Percentiles rank a stretch among this genome's conserved stretches.
Conservation (phyloP, 139 green algal species). For the Coelastrella sp. region DNA sequence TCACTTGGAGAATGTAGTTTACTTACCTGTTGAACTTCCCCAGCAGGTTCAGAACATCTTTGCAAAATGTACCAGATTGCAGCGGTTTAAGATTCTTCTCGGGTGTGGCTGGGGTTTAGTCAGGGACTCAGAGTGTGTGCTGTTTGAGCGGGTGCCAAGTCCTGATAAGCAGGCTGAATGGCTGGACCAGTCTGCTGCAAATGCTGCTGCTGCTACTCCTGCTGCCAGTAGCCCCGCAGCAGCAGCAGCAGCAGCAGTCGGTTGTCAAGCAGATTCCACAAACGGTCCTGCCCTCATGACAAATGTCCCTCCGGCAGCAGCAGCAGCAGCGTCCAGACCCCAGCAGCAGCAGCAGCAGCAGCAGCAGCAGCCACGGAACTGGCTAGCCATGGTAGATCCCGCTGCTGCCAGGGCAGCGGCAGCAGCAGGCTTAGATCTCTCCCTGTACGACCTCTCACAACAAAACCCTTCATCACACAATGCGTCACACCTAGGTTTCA, state of each 20-base stretch:
- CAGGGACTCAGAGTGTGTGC: not conserved
- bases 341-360: constrained; percentile 16
- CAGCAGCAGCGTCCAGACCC: not conserved
- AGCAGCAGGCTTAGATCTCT: constrained; percentile 12
- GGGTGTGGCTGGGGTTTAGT: constrained; percentile 17
- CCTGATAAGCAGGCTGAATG: constrained; percentile 6
- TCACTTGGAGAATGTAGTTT: not conserved
- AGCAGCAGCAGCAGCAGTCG: not conserved
- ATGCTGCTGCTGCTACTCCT: not conserved
- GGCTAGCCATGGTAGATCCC: constrained; percentile 11
- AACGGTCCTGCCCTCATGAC: not conserved
- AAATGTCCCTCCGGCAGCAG: not conserved
- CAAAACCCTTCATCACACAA: not conserved
- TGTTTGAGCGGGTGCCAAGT: constrained; percentile 32
- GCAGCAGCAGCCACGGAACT: not conserved
- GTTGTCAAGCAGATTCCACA: not conserved
- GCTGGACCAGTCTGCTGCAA: not conserved
- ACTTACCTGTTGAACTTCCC: not conserved
- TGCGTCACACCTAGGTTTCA: not conserved
- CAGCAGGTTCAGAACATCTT: constrained; percentile 9
- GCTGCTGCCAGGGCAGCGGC: constrained; percentile 26
- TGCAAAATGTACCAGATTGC: not conserved
- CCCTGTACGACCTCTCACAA: constrained; percentile 1
- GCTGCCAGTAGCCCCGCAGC: not conserved
- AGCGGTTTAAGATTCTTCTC: not conserved